Evolutionary conservation across 441 rosid species (phyloP), one percentile per base, ranked within the genome.

Genomic region (Omphalea diandra): DNA sequence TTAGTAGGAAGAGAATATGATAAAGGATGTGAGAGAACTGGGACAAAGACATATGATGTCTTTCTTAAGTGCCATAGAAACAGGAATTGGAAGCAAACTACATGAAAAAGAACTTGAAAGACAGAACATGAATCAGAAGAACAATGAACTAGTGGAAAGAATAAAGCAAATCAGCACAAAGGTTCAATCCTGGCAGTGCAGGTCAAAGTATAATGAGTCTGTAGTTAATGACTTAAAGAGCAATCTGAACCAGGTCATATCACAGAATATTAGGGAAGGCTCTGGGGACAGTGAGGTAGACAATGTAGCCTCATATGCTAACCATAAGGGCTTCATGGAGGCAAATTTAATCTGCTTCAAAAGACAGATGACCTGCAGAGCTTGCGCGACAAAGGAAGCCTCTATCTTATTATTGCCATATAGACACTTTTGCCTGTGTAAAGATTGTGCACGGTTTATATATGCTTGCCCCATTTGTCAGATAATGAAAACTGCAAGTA

Each of bases 211-310:
- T 80, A 87, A 83, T 0, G 93, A 90, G 74, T 84, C 88, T 32
- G 71, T 90, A 54, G 78, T 86, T 33, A 83, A 85, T 66, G 80
- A 67, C n/a, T 60, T 90, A 56, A 90, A 83, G 80, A 81, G 73
- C 67, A 86, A 86, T 75, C 77, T 88, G 61, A 82, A 90, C 72
- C 93, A 84, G 75, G 88, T 81, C 44, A 77, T 84, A 82, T 78
- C 85, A 24, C 82, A 79, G 64, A 78, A 77, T 24, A 70, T 75
- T 15, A 62, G 78, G 75, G 96, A 90, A 84, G 96, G 96, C 5
- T 88, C 75, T 33, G 91, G 93, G 54, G 93, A 89, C 26, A 89
- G 87, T 14, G 89, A 82, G 66, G 78, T 83, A 27, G 93, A 88
- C 12, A 87, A 85, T 69, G 83, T 87, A 50, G 86, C 87, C 71